Evolutionary conservation across 2,329 filamentous ascomycete species (phyloP).

Genomic region (Ceratocystis colombiana): DNA sequence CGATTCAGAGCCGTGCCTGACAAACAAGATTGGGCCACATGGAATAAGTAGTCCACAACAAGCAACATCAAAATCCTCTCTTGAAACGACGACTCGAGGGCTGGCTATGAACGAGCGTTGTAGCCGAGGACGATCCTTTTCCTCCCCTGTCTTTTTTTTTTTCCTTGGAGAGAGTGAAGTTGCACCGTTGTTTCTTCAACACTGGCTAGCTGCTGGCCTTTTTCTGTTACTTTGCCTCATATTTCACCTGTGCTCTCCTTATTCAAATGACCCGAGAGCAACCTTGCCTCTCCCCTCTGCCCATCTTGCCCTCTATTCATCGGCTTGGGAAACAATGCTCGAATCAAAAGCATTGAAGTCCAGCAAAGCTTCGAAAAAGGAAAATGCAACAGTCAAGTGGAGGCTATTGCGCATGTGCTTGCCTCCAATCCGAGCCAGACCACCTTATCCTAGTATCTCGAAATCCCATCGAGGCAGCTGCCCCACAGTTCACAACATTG

Average conservation of each 20-base stretch:
- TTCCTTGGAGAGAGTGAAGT: not conserved
- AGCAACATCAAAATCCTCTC: constrained; percentile 1
- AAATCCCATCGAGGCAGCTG: constrained; percentile 1
- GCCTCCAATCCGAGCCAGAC: not conserved
- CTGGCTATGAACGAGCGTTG: not conserved
- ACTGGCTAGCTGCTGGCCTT: not conserved
- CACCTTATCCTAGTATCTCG: constrained; percentile 3
- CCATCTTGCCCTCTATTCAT: not conserved
- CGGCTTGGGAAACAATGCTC: not conserved
- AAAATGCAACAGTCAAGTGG: not conserved
- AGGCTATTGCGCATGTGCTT: not conserved
- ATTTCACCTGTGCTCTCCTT: no score
- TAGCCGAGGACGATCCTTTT: constrained; percentile 11
- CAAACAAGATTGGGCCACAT: not conserved
- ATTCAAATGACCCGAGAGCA: no score
- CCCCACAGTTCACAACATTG: constrained; percentile 12
- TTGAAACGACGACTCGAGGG: constrained; percentile 2
- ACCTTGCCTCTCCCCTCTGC: no score
- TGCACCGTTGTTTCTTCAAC: not conserved
- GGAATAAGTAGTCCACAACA: not conserved
- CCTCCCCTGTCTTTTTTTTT: not conserved
- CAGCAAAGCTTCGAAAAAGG: not conserved
- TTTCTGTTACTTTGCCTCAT: no score
- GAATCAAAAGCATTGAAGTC: constrained; percentile 2
- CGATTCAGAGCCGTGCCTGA: not conserved